Base-by-base conservation (phyloP, 2,329 filamentous ascomycete genomes). In the Aspergillus eucalypticola region DNA sequence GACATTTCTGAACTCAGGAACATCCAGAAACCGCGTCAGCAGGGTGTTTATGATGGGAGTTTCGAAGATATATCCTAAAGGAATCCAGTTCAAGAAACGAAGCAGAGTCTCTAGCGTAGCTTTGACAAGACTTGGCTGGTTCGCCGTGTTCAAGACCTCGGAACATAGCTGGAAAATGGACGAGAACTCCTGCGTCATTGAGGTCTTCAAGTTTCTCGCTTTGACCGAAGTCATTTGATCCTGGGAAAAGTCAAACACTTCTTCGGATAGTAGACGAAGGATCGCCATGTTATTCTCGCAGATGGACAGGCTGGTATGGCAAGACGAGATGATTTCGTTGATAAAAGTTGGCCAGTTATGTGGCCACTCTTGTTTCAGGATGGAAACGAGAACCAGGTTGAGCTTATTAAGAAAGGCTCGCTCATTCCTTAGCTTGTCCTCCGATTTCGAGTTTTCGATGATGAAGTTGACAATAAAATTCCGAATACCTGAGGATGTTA, bases 201-300 rank as follows among this genome's bases (percentile, higher is more conserved):
- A 96, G 68, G 93, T 94, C 83, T 99, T 99, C 64, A 99, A 84
- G 76, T 96, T 96, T 71, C 93, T 88, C 42, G 93, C 96, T 83
- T 99, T 99, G 60, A 90, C 87, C 39, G 94, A 97, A n/a, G 95
- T 99, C 94, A 99, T 97, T 76, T 97, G 92, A 74, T 99, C 95
- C 65, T 94, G 92, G 1, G 95, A 99, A 78, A 96, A 99, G 81
- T 99, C 95, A 73, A 99, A 99, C 39, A 99, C 94, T 78, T 99
- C 95, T 77, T 99, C 95, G 6, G 95, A 99, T 49, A 99, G 85
- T 70, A 99, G 82, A 61, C 95, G 89, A 68, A 99, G 86, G 69
- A 99, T 98, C 66, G 91, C 92, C 95, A 99, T 99, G 83, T 99
- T 99, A 83, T 99, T 99, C 81, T 99, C 95, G 85, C 96, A 99